Conservation (phyloP, 257 asterid genomes). For the Anisodus acutangulus region DNA sequence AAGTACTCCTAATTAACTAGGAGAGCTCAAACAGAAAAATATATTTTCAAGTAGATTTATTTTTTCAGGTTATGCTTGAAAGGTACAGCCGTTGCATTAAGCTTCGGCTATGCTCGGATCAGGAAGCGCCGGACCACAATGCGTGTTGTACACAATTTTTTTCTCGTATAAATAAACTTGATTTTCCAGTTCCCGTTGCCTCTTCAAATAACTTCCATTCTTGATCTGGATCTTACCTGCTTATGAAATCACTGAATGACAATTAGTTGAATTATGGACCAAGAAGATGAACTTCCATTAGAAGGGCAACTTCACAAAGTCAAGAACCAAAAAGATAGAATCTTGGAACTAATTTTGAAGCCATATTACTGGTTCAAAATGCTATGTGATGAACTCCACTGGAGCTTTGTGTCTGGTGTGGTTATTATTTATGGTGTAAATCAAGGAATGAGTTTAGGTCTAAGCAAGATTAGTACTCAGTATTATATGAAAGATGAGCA, state of each 20-base stretch:
- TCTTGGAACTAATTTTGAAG: slow-evolving; percentile 38
- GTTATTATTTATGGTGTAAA: slow-evolving; percentile 61
- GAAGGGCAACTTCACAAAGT: slow-evolving; percentile 37
- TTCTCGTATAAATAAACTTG: neutral
- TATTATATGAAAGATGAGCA: slow-evolving; percentile 81
- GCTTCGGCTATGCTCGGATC: too few relatives aligned
- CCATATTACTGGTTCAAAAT: slow-evolving; percentile 70
- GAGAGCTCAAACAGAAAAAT: too few relatives aligned
- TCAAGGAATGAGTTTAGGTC: slow-evolving; percentile 60
- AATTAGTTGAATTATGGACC: slow-evolving; percentile 37
- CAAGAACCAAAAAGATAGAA: slow-evolving; percentile 32
- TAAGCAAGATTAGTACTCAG: slow-evolving; percentile 66
- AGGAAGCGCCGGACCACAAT: too few relatives aligned
- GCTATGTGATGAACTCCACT: slow-evolving; percentile 52
- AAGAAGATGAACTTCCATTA: slow-evolving; percentile 46
- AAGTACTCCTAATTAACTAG: too few relatives aligned
- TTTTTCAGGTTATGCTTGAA: neutral
- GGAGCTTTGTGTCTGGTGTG: slow-evolving; percentile 60
- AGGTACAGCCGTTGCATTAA: neutral
- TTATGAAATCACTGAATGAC: too few relatives aligned
- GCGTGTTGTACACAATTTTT: too few relatives aligned
- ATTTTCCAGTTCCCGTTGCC: neutral
- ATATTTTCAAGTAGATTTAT: neutral
- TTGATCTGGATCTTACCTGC: neutral
- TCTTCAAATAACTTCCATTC: neutral